phyloP scores from a whole-genome alignment of 768 basidiomycete genomes.

The Kwoniella dejecticola region DNA sequence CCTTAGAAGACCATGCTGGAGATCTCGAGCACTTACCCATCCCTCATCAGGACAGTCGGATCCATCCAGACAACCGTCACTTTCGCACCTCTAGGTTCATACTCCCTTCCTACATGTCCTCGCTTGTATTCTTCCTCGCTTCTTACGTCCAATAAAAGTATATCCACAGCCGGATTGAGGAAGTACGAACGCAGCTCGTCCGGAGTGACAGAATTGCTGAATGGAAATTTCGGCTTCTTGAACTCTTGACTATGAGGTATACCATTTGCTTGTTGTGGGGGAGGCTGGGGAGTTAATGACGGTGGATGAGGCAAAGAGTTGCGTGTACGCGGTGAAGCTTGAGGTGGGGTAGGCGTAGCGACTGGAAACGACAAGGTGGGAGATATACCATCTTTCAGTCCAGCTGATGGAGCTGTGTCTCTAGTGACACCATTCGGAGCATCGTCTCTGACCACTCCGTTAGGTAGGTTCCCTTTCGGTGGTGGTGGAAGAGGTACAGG shows the following conservation, averaged over 20 bases:
- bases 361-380: constrained; percentile 27
- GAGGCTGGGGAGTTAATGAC: not conserved
- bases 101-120: constrained; percentile 65
- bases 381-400: not conserved
- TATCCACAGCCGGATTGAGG: constrained; percentile 60
- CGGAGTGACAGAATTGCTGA: constrained; percentile 65
- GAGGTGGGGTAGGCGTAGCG: constrained; percentile 33
- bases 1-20: no score
- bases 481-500: constrained; percentile 1
- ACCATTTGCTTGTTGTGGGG: constrained; percentile 34
- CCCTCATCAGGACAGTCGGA: constrained; percentile 70
- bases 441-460: constrained; percentile 10
- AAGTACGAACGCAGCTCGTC: constrained; percentile 66
- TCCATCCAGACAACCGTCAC: constrained; percentile 72
- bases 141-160: constrained; percentile 82
- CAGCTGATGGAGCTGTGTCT: constrained; percentile 6
- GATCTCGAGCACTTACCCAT: constrained; percentile 64
- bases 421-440: constrained; percentile 1
- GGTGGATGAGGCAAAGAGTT: constrained; percentile 7
- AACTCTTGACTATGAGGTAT: not conserved
- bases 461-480: not conserved
- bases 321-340: not conserved
- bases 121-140: constrained; percentile 72
- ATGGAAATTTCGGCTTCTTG: constrained; percentile 60
- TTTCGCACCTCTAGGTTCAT: constrained; percentile 58